Evolutionary conservation across 176 grass and related monocot species (phyloP), one percentile per base, ranked within the genome.

Genomic region (Aegilops bicornis): DNA sequence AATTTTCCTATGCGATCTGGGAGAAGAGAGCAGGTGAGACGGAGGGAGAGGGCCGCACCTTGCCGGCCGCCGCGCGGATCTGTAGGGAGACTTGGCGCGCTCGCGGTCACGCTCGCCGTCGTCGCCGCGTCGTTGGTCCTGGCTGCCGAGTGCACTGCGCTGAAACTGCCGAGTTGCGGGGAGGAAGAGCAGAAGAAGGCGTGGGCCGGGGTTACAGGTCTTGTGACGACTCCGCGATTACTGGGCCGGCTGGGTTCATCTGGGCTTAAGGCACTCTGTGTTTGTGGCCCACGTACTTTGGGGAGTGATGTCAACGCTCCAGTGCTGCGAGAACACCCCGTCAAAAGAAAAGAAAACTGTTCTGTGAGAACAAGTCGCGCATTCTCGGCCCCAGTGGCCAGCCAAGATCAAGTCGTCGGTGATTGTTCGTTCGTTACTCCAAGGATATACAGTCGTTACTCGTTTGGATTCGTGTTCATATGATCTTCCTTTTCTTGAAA

Each of bases 401-500:
- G 35, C 35, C 35, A 36, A 36, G 35, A 36, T 36, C 35, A 7
- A 36, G 35, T 36, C 35, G 35, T 36, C 35, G 35, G 35, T 36
- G 42, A 64, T 56, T 12, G 8, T 89, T 83, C 8, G 6, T 88
- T 54, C 16, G 17, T 54, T 19, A 54, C 50, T 54, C 50, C 16
- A 84, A 79, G 20, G 80, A 80, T 88, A 13, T 63, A 13, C 63
- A 71, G 32, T 58, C 24, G 31, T 42, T 79, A 77, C 65, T 64
- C 15, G 39, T 86, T 79, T 77, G 56, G 30, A 12, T 82, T 71
- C 63, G 5, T 87, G 84, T 83, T 73, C 64, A 79, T 87, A 71
- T 82, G 78, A 72, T 72, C 22, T 39, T 66, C 15, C 4, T 31
- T 81, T 31, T 79, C 47, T 32, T 42, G 36, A 40, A 36, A 35